Evolutionary conservation across 2,329 filamentous ascomycete genomes (phyloP).

Genomic region (Xylariaceae sp.): DNA sequence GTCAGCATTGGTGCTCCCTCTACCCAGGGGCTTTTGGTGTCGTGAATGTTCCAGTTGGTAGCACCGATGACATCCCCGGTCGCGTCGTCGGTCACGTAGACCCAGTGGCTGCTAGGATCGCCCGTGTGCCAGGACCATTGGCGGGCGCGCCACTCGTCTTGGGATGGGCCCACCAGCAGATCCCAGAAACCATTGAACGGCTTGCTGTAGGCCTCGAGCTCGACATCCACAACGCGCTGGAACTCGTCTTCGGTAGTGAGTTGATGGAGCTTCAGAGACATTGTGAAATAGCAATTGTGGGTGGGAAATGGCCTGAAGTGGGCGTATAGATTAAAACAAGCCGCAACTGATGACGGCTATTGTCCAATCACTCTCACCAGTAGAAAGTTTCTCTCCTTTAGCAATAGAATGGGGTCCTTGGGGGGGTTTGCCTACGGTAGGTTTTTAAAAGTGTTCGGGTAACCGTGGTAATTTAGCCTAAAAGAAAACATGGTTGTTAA

Average conservation of each 20-base stretch:
- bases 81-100: conserved; percentile 31
- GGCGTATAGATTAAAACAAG: not conserved
- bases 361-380: not conserved
- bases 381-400: not conserved
- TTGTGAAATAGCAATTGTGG: not conserved
- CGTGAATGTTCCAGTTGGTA: conserved; percentile 26
- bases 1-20: conserved; percentile 6
- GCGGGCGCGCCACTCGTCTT: conserved; percentile 25
- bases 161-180: conserved; percentile 20
- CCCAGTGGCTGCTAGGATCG: conserved; percentile 29
- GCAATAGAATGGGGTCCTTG: not conserved
- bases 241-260: conserved; percentile 26
- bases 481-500: too few relatives aligned
- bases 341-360: too few relatives aligned
- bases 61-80: conserved; percentile 31
- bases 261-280: conserved; percentile 11
- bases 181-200: conserved; percentile 32
- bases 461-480: too few relatives aligned
- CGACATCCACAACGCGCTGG: conserved; percentile 22
- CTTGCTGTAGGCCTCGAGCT: conserved; percentile 28
- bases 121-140: conserved; percentile 26
- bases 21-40: conserved; percentile 20
- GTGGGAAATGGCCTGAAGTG: not conserved
- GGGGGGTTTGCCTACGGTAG: too few relatives aligned
- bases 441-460: too few relatives aligned